Conservation (phyloP, 306 rosid genomes). For the Prinsepia uniflora region DNA sequence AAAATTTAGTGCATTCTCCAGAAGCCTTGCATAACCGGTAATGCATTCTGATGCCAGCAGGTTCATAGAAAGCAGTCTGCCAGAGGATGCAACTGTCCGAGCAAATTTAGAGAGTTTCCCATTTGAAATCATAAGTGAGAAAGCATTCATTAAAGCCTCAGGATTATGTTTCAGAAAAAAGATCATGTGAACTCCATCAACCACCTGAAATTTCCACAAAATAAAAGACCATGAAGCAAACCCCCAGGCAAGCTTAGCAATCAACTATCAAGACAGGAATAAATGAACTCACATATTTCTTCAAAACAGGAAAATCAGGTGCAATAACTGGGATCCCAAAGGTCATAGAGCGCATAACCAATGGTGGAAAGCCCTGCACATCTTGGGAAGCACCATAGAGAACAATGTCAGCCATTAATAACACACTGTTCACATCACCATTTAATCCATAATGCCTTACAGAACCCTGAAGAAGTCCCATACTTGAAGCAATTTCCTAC, state of each 20-base stretch:
- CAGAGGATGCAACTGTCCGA: constrained; percentile 69
- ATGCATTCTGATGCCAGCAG: constrained; percentile 80
- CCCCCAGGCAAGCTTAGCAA: constrained; percentile 18
- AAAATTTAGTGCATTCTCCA: constrained; percentile 82
- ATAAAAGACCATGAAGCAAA: constrained; percentile 8
- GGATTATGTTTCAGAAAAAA: constrained; percentile 70
- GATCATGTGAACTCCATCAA: constrained; percentile 70
- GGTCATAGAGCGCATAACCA: constrained; percentile 82
- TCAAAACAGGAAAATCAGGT: constrained; percentile 77
- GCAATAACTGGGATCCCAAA: constrained; percentile 74
- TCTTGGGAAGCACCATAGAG: constrained; percentile 91
- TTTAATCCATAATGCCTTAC: constrained; percentile 72
- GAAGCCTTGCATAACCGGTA: constrained; percentile 70
- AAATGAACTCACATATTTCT: constrained; percentile 66
- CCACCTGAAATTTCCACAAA: constrained; percentile 47
- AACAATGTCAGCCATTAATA: constrained; percentile 88
- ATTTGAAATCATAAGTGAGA: constrained; percentile 72
- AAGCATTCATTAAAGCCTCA: constrained; percentile 69
- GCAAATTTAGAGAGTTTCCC: constrained; percentile 86
- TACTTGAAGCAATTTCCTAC: constrained; percentile 79
- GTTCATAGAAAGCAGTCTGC: constrained; percentile 73
- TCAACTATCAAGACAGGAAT: constrained; percentile 20
- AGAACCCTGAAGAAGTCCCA: constrained; percentile 79
- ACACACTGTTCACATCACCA: constrained; percentile 63
- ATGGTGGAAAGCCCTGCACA: constrained; percentile 86